Evolutionary conservation across 177 flowering plant species (phyloP), one percentile per base, ranked within the genome.

Genomic region (Tripterygium wilfordii): DNA sequence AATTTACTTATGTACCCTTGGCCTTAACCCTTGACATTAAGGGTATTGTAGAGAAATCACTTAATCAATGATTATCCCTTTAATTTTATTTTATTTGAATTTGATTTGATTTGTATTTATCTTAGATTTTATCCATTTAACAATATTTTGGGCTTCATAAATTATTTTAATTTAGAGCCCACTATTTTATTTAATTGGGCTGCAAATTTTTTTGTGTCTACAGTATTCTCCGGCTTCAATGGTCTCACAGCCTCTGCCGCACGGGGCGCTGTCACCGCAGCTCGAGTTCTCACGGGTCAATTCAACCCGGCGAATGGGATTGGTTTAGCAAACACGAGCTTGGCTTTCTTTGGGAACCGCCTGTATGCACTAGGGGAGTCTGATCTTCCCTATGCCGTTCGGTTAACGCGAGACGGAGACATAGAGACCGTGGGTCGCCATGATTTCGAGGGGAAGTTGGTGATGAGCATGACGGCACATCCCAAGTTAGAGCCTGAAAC

Each of bases 301-400:
- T 7, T 51, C 3, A 16, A 51, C 23, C 45, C 4, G 10, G 10
- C 0, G 17, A 38, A 45, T 5, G 63, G 56, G 3, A 24, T 59
- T 33, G 63, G 63, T 0, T 14, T 52, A n/a, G 63, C 63, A 13
- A 59, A 59, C 26, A 52, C 53, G 3, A 46, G 53, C 14, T 13
- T 59, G 2, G 46, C 42, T 20, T 53, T 37, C 53, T 39, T 59
- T 24, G 8, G 17, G 1, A 32, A 45, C 18, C 28, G 24, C 8
- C 36, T 59, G n/a, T 19, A 36, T 0, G 57, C 63, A 4, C 35
- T 59, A 0, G 51, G 40, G 17, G 57, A 59, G 36, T 37, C 57
- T 4, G 57, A 59, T 26, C 57, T 52, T 0, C 63, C 63, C 2
- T 59, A 59, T 19, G 27, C 5, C 0, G 12, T 52, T 9, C 20